phyloP scores from a whole-genome alignment of 2,329 filamentous ascomycete genomes.

The Epicoccum nigrum region DNA sequence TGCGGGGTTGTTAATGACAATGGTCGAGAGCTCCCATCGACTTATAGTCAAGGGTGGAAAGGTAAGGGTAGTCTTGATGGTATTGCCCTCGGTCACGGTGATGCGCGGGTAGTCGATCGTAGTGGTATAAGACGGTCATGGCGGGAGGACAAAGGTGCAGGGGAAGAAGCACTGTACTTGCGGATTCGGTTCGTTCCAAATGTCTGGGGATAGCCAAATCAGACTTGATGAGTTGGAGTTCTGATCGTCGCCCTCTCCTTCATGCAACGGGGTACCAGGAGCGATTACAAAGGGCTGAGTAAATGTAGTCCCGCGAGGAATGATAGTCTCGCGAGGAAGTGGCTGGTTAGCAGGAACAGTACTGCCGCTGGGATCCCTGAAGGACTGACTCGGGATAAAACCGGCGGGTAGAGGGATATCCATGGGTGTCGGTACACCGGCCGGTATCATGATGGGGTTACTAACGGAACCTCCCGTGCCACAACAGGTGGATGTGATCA shows the following conservation, averaged over 20 bases:
- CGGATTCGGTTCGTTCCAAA: conserved; percentile 7
- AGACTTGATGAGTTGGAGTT: conserved; percentile 6
- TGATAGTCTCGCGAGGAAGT: not conserved
- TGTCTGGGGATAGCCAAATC: conserved; percentile 9
- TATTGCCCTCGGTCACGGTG: conserved; percentile 11
- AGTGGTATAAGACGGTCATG: not conserved
- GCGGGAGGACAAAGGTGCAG: conserved; percentile 13
- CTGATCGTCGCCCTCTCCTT: conserved; percentile 14
- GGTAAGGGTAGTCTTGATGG: conserved; percentile 12
- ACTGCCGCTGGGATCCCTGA: not conserved
- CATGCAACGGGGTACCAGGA: conserved; percentile 1
- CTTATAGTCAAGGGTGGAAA: conserved; percentile 14
- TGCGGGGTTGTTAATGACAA: not conserved
- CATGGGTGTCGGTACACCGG: not conserved
- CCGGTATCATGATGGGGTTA: not conserved
- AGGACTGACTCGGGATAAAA: not conserved
- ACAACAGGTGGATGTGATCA: conserved; percentile 17
- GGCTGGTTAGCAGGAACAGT: not conserved
- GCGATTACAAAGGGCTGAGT: conserved; percentile 24
- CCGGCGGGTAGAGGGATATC: not conserved
- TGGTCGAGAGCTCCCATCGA: conserved; percentile 6
- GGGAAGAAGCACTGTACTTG: conserved; percentile 12
- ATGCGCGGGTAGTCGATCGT: not conserved
- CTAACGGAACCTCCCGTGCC: conserved; percentile 15
- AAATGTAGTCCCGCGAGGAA: not conserved